phyloP scores from a whole-genome alignment of 1,284 basidiomycete species.

The Rhodotorula sp. region DNA sequence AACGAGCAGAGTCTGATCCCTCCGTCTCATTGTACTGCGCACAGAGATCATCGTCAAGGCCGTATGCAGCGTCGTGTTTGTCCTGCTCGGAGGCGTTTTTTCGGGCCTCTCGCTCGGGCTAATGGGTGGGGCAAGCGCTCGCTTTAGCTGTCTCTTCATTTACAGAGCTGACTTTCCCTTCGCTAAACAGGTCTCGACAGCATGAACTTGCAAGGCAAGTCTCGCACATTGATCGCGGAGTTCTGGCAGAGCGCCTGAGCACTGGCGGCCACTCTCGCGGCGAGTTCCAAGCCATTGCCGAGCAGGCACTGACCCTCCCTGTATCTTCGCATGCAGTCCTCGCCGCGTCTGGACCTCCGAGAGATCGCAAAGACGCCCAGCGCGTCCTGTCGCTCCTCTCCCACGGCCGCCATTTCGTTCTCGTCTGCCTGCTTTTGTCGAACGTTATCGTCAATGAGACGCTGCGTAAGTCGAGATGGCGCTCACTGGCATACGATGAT shows the following conservation, averaged over 20 bases:
- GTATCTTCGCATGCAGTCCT: conserved; percentile 11
- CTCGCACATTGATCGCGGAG: too few species aligned
- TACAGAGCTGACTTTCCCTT: conserved; percentile 1
- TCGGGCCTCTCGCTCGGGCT: conserved; percentile 55
- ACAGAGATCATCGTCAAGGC: conserved; percentile 34
- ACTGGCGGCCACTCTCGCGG: background rate
- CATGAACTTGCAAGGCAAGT: conserved; percentile 65
- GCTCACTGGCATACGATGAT: background rate
- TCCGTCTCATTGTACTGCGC: too few species aligned
- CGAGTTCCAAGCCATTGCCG: too few species aligned
- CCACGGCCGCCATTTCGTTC: conserved; percentile 47
- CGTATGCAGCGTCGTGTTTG: conserved; percentile 14
- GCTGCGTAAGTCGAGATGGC: conserved; percentile 8
- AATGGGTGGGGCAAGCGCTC: conserved; percentile 48
- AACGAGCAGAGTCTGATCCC: too few species aligned
- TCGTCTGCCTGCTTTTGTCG: conserved; percentile 48
- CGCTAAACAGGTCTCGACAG: conserved; percentile 69
- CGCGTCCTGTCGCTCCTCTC: conserved; percentile 50
- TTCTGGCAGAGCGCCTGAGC: background rate
- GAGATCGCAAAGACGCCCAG: conserved; percentile 44
- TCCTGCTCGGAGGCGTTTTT: conserved; percentile 50
- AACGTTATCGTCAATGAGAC: conserved; percentile 53
- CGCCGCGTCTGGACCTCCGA: conserved; percentile 44
- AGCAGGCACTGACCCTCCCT: background rate
- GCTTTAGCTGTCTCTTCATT: too few species aligned